Evolutionary conservation across 176 grass and related monocot genomes (phyloP).

Genomic region (Rhynchospora breviuscula): DNA sequence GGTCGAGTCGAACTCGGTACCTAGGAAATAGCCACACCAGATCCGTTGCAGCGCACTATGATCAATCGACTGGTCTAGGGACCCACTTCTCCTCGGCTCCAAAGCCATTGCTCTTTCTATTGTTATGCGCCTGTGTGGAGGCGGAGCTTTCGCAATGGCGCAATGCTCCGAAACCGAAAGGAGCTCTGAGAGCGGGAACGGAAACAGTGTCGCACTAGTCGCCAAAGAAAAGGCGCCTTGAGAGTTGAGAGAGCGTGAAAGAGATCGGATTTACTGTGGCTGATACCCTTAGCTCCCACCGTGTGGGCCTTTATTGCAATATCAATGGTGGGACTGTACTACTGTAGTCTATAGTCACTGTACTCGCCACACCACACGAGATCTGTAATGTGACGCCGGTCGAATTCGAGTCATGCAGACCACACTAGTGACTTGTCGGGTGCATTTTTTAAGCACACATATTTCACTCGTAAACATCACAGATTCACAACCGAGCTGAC

Average conservation of each 20-base stretch:
- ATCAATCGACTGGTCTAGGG: background rate
- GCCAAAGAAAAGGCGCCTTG: background rate
- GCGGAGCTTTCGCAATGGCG: background rate
- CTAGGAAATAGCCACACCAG: conserved; percentile 69
- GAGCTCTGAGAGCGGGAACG: background rate
- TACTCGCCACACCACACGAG: too few relatives aligned
- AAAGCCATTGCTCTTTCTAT: conserved; percentile 27
- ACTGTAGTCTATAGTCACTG: too few relatives aligned
- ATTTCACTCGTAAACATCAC: too few relatives aligned
- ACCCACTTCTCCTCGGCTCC: conserved; percentile 17
- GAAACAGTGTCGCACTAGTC: background rate
- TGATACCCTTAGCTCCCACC: background rate
- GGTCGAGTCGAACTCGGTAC: conserved; percentile 10
- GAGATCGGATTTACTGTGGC: background rate
- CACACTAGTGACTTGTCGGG: too few relatives aligned
- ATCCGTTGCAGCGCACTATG: background rate
- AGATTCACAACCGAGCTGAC: too few relatives aligned
- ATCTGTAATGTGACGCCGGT: too few relatives aligned
- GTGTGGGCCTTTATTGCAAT: background rate
- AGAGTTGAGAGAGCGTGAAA: background rate
- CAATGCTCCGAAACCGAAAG: background rate
- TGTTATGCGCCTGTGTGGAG: background rate
- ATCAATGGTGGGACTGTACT: background rate
- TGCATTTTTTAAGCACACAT: too few relatives aligned
- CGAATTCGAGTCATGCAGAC: too few relatives aligned